Percentiles rank a stretch among this genome's conserved stretches.
phyloP scores from a whole-genome alignment of 106 monocot species.

The Cymbidium sinense region DNA sequence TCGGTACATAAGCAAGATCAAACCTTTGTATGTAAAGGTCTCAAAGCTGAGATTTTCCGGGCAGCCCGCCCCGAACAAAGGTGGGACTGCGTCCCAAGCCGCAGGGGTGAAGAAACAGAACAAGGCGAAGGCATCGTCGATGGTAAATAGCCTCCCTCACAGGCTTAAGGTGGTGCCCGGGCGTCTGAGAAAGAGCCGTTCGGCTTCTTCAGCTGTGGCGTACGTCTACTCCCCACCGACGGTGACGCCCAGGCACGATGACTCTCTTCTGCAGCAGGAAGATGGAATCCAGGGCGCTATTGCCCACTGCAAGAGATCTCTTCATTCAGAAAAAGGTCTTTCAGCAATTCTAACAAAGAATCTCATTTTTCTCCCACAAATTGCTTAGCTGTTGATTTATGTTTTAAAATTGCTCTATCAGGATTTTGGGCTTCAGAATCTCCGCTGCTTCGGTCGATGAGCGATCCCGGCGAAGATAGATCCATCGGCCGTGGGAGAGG shows the following conservation, averaged over 20 bases:
- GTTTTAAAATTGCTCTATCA: neutral
- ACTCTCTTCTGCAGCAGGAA: constrained; percentile 17
- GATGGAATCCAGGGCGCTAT: constrained; percentile 31
- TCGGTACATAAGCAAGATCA: constrained; percentile 46
- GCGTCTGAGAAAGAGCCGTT: constrained; percentile 19
- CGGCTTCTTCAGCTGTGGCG: constrained; percentile 12
- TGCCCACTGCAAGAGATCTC: constrained; percentile 29
- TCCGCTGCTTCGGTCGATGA: constrained; percentile 16
- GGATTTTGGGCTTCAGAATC: constrained; percentile 13
- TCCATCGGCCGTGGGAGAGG: neutral
- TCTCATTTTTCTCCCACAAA: neutral
- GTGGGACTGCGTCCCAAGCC: neutral
- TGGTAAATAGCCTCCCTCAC: neutral
- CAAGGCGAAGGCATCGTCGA: neutral
- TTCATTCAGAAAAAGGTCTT: constrained; percentile 12
- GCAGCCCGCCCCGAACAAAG: neutral
- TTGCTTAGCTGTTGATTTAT: neutral
- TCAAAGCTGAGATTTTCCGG: constrained; percentile 21
- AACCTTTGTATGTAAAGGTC: constrained; percentile 30
- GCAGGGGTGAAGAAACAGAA: neutral
- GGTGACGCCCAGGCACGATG: neutral
- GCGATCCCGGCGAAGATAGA: constrained; percentile 14
- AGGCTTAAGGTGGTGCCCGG: constrained; percentile 12
- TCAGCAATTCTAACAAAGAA: neutral
- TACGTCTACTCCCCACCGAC: neutral